Base-by-base conservation (phyloP, 108 stramenopile species). In the Mayamaea pseudoterrestris region DNA sequence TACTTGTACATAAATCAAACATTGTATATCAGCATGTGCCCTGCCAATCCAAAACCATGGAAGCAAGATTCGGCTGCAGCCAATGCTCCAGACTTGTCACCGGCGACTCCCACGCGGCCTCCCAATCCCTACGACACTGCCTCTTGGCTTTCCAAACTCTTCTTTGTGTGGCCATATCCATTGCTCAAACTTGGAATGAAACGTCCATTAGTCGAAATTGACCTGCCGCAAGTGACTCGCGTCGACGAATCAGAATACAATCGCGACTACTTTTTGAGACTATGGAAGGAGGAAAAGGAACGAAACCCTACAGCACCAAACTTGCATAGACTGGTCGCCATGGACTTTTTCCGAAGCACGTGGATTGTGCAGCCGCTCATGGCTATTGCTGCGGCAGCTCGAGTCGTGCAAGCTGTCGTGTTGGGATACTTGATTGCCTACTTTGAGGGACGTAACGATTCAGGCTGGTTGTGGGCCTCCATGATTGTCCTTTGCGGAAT, bases 351-450 rank as follows among this genome's bases (percentile, higher is more conserved):
- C 12, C 30, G 27, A 5, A 47, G 57, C 3, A 65, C 65, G 6
- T 78, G 82, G 76, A 79, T 50, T 31, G 66, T 78, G 2, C 82
- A 83, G 41, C 75, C 74, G 0, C 24, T 76, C 12, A 57, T 80
- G 65, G 37, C 35, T 16, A 29, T 48, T 21, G 35, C 69, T 1
- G 41, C 60, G 0, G 35, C 57, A 0, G 72, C 82, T 16, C 65
- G 50, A 16, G 35, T 90, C 32, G 73, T 64, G 0, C 82, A 83
- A 53, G 60, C 82, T 3, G 32, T 90, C 1, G 74, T 74, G 1
- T 41, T 90, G 36, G 87, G 87, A 30, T 51, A 52, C 13, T 50
- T 87, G 35, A 70, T 87, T 20, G 74, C 76, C 42, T 61, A 64
- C n/a, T 82, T 87, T 52, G 76, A 71, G 40, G 44, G 32, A 1